phyloP scores from a whole-genome alignment of 306 rosid species.

The Leucaena leucocephala region DNA sequence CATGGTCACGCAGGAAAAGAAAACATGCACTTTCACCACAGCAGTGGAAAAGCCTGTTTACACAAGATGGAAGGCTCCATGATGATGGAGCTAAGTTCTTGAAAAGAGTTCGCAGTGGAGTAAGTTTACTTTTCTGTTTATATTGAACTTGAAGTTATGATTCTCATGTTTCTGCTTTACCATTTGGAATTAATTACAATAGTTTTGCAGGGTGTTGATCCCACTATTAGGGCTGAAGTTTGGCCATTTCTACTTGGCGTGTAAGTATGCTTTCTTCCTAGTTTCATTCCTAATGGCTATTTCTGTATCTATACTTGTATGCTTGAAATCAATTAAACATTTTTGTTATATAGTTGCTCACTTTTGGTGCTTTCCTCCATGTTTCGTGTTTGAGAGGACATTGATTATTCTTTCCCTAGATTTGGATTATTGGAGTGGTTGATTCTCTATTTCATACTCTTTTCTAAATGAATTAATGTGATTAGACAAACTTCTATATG shows the following conservation, averaged over 20 bases:
- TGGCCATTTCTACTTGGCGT: slow-evolving; percentile 99
- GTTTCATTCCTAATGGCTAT: slow-evolving; percentile 26
- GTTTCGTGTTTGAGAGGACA: slow-evolving; percentile 2
- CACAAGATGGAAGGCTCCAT: slow-evolving; percentile 78
- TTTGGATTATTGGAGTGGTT: slow-evolving; percentile 10
- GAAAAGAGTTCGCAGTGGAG: slow-evolving; percentile 98
- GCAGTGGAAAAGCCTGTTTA: slow-evolving; percentile 77
- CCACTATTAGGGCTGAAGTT: slow-evolving; percentile 87
- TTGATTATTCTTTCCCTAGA: slow-evolving; percentile 23
- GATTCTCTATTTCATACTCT: background rate
- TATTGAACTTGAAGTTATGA: slow-evolving; percentile 10
- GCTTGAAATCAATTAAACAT: background rate
- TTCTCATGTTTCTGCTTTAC: slow-evolving; percentile 18
- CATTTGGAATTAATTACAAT: slow-evolving; percentile 39
- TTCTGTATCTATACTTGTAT: slow-evolving; percentile 17
- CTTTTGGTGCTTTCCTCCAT: slow-evolving; percentile 27
- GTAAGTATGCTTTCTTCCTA: slow-evolving; percentile 57
- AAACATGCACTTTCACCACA: slow-evolving; percentile 80
- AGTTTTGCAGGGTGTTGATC: slow-evolving; percentile 86
- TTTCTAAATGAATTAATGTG: slow-evolving; percentile 14
- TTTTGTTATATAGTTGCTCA: background rate
- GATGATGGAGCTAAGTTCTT: slow-evolving; percentile 88
- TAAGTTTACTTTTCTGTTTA: slow-evolving; percentile 52
- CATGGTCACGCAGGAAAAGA: slow-evolving; percentile 96
- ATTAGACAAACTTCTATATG: slow-evolving; percentile 21